Conservation (phyloP, 2,329 filamentous ascomycete genomes). For the Ascochyta rabiei region DNA sequence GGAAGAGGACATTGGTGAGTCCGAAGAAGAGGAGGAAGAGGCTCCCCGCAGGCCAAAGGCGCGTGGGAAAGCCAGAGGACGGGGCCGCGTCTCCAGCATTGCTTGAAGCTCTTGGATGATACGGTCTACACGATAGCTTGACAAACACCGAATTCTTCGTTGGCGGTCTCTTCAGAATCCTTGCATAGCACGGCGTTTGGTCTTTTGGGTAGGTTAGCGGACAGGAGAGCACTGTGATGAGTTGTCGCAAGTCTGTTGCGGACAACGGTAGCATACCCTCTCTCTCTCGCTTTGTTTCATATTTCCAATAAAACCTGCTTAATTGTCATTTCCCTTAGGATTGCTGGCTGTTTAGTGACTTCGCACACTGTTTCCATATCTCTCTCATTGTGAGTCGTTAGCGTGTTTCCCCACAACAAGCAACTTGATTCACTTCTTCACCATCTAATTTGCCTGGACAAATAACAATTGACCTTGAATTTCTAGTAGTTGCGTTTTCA, state of each 20-base stretch:
- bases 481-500: neutral
- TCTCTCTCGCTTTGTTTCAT: neutral
- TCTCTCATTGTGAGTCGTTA: neutral
- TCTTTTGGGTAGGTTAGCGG: neutral
- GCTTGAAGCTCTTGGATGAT: constrained; percentile 1
- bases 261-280: neutral
- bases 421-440: neutral
- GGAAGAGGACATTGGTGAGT: constrained; percentile 36
- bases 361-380: neutral
- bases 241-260: neutral
- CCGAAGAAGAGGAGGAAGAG: constrained; percentile 29
- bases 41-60: constrained; percentile 30
- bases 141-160: neutral
- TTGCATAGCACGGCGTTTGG: constrained; percentile 26
- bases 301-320: neutral
- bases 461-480: neutral
- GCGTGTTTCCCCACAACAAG: neutral
- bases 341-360: neutral
- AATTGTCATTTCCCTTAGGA: neutral
- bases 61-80: constrained; percentile 22
- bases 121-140: neutral
- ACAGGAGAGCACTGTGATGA: neutral
- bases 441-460: neutral
- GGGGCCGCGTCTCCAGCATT: constrained; percentile 22
- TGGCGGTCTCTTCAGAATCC: neutral